Base-by-base conservation (phyloP, 345 rosid species). In the Pistacia atlantica region DNA sequence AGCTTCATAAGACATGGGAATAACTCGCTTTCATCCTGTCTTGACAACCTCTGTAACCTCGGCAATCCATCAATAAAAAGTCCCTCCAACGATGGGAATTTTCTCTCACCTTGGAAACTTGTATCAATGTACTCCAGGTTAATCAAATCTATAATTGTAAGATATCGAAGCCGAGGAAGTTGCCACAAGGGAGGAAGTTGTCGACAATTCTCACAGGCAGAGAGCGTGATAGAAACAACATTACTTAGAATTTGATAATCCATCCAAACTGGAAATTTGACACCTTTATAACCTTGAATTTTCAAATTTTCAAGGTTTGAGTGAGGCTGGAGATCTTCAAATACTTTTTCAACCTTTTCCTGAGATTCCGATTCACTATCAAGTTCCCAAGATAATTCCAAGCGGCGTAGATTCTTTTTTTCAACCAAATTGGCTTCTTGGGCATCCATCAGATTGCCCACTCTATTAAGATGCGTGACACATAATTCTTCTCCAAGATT, bases 311-410 rank as follows among this genome's bases (percentile, higher is more conserved):
- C 14, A 69, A 69, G 61, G 12, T 16, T 71, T 64, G 49, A 42
- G 59, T 18, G 71, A 52, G 80, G 80, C 31, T 64, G 70, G 11
- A 77, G 80, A 35, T 48, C 71, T 16, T 4, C 49, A 0, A 77
- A 71, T 4, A 64, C 31, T 14, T 71, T 37, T 25, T 77, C 80
- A 42, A 18, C 65, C 11, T 55, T 71, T 46, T 56, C 66, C 20
- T 17, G 60, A 16, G 3, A 22, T 12, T 31, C 48, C 17, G 20
- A 38, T 17, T 18, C 69, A 28, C 13, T 17, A 0, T 25, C 51
- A 22, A 22, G 3, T 1, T 0, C 25, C 81, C 82, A 79, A 1
- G 25, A 31, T 22, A 79, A 38, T 13, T 0, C 0, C 35, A 71
- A 31, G 12, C 33, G 48, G 4, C 4, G 54, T 9, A 79, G 78